A percentile compares a stretch with the other conserved stretches of the same genome.
Conservation (phyloP, 306 rosid species). For the Arachis stenosperma region DNA sequence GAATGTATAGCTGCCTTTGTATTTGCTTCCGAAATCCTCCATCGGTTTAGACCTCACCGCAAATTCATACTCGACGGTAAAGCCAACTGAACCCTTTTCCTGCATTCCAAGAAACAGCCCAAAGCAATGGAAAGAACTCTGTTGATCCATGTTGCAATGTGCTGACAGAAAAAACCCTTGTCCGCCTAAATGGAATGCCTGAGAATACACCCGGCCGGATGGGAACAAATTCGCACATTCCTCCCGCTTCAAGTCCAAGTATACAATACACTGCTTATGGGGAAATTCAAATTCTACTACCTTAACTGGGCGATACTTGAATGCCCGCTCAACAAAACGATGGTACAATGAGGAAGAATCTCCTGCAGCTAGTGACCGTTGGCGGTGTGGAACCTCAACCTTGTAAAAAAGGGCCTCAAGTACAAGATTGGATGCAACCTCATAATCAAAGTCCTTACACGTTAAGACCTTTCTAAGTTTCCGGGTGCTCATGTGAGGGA, state of each 20-base stretch:
- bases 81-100: conserved; percentile 90
- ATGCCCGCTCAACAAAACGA: conserved; percentile 88
- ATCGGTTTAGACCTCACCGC: conserved; percentile 84
- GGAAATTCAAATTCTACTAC: conserved; percentile 96
- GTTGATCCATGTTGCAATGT: conserved; percentile 99
- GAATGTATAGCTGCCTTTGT: conserved; percentile 95
- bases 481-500: conserved; percentile 89
- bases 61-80: conserved; percentile 94
- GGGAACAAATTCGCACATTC: conserved; percentile 79
- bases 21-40: conserved; percentile 84
- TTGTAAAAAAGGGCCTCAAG: conserved; percentile 90
- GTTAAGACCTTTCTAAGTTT: conserved; percentile 89
- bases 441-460: conserved; percentile 88
- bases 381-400: conserved; percentile 95
- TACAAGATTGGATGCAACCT: conserved; percentile 82
- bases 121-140: conserved; percentile 90
- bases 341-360: conserved; percentile 65
- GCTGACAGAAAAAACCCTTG: conserved; percentile 98
- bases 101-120: conserved; percentile 98
- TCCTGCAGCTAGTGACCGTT: conserved; percentile 77
- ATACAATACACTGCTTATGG: conserved; percentile 90
- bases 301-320: conserved; percentile 96
- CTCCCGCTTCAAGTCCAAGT: conserved; percentile 89
- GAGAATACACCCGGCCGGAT: conserved; percentile 96
- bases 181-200: conserved; percentile 98